A percentile compares a stretch with the other conserved stretches of the same genome.
Conservation (phyloP, 495 filamentous ascomycete genomes). For the Penicillium angulare region DNA sequence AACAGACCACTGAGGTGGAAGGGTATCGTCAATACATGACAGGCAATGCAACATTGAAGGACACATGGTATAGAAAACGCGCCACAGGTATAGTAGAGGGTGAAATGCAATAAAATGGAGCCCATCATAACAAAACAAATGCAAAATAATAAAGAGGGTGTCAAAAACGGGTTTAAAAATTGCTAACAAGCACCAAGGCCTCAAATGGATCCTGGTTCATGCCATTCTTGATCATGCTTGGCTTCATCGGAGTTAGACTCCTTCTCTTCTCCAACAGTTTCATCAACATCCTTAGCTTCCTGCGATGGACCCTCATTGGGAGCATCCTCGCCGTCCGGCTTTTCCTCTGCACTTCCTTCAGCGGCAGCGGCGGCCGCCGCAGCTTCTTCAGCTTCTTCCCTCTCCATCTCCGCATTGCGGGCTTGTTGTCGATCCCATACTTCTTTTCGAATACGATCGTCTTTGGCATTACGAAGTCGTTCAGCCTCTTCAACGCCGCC, state of each 20-base stretch:
- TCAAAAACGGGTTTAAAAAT: background rate
- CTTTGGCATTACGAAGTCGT: constrained; percentile 75
- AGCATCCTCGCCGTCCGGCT: constrained; percentile 11
- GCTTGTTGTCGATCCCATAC: constrained; percentile 72
- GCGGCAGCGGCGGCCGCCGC: constrained; percentile 16
- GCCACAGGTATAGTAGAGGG: constrained; percentile 18
- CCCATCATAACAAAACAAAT: background rate
- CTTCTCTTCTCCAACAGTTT: constrained; percentile 5
- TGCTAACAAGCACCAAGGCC: background rate
- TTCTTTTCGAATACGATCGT: constrained; percentile 82
- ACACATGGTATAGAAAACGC: constrained; percentile 13
- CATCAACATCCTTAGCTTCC: background rate
- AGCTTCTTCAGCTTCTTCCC: constrained; percentile 24
- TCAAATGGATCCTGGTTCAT: constrained; percentile 3
- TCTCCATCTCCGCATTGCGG: constrained; percentile 44
- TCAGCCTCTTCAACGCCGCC: constrained; percentile 95
- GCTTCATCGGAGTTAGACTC: constrained; percentile 10
- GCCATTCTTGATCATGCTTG: background rate
- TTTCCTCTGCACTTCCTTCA: constrained; percentile 12
- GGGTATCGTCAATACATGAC: constrained; percentile 32
- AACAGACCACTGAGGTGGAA: constrained; percentile 20
- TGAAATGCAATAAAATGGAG: constrained; percentile 7
- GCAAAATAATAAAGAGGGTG: background rate
- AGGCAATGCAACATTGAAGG: constrained; percentile 10
- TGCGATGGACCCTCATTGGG: background rate